Base-by-base conservation (phyloP, 2,329 filamentous ascomycete species). In the Aspergillus unguis region DNA sequence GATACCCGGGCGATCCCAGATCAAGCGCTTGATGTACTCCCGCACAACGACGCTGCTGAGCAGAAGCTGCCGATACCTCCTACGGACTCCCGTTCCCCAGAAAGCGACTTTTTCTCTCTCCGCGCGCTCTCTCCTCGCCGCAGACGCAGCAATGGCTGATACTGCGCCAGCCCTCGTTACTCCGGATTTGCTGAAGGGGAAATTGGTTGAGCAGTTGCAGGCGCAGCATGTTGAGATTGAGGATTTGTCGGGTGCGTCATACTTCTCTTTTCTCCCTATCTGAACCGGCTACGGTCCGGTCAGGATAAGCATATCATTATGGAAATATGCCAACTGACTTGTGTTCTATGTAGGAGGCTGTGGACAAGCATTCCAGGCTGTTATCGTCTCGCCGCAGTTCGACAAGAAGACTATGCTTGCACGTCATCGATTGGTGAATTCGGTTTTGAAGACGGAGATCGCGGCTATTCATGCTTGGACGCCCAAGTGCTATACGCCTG, bases 391-490 rank as follows among this genome's bases (percentile, higher is more conserved):
- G 6, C 78, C 85, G 31, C 76, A 83, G 52, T 91, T 90, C 70
- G 77, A 80, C 51, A 85, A 84, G 63, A 86, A 88, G 71, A 87
- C 77, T 66, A 88, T 88, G 48, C 83, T 96, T 53, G 90, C 90
- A 68, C 83, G 92, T 52, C 90, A 96, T 73, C 85, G 92, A 40
- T 80, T 95, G 57, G 91, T 95, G 62, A 96, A 96, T 73, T 81
- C 81, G 11, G 85, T 85, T 4, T 78, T 96, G 63, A 92, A 91
- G 76, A 82, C 86, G 43, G 91, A 96, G 75, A 95, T 96, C 69
- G 88, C 89, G 11, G 83, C 82, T 59, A 95, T 96, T 63, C 92
- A 96, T 76, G 92, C 92, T 36, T 96, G 92, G 92, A 95, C 90
- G 51, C 90, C 91, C 28, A 95, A 91, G 75, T 96, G 92, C 71